Base-by-base conservation (phyloP, 2,329 filamentous ascomycete species). In the Massarina eburnea region DNA sequence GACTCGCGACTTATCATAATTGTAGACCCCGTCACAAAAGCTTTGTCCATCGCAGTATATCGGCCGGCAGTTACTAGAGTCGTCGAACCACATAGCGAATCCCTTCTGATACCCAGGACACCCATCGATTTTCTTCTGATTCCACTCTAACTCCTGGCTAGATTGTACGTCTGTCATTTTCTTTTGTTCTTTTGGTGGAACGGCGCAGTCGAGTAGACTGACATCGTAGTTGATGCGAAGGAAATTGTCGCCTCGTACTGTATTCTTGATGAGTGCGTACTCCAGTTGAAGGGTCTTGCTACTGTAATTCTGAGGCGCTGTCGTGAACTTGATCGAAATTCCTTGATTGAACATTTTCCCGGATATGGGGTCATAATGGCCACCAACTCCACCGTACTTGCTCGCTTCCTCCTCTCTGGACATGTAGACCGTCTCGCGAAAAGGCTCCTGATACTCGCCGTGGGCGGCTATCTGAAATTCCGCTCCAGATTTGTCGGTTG, bases 141-240 rank as follows among this genome's bases (percentile, higher is more conserved):
- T 43, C 4, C 12, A 21, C 15, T 26, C 17, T 12, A 14, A 10
- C 9, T 41, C 19, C 29, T 17, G 12, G n/a, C 12, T 24, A 8
- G 39, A 19, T 6, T 32, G 9, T 2, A 8, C n/a, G 24, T 43
- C 41, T 18, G 22, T 36, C 5, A 37, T 19, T 14, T 21, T n/a
- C 4, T 19, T 17, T 17, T 17, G 7, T 30, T 30, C 27, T 14
- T 14, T 30, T 4, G 7, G 12, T 30, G n/a, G 27, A 14, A 36
- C 32, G 5, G 42, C 48, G 20, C 52, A 58, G 32, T 58, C 47
- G 4, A 54, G 40, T 8, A 54, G 41, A 24, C 49, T 53, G 26
- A 58, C 32, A 20, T 58, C 55, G 41, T 55, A 55, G 17, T 50
- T 37, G 19, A 58, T 24, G 19, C 38, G 30, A n/a, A 15, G 30